These are phyloP conservation scores for Globisporangium sylvaticum DNA, from an alignment of 352 stramenopile species.

Conservation along the genomic window DNA sequence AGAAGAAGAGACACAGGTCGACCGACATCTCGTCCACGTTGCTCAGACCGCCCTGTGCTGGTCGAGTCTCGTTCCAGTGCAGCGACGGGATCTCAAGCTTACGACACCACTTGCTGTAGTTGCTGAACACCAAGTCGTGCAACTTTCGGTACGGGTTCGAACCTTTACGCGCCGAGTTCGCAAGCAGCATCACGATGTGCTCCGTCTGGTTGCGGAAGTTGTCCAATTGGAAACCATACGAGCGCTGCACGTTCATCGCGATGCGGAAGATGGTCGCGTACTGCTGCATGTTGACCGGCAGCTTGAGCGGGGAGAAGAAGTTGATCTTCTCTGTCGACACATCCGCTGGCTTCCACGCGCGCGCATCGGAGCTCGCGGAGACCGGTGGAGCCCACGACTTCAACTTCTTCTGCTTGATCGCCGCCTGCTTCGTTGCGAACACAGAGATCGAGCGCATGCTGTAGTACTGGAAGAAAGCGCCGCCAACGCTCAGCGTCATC, in stretches of 20 bases:
- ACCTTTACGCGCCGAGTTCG: conserved; percentile 86
- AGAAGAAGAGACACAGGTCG: conserved; percentile 94
- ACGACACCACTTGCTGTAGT: conserved; percentile 88
- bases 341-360: conserved; percentile 55
- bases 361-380: conserved; percentile 76
- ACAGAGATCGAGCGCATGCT: conserved; percentile 28
- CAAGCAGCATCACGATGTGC: conserved; percentile 95
- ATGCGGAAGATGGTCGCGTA: conserved; percentile 81
- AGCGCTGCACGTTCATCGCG: conserved; percentile 81
- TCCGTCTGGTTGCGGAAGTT: conserved; percentile 96
- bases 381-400: conserved; percentile 37
- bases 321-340: conserved; percentile 51
- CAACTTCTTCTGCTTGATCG: conserved; percentile 16
- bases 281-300: conserved; percentile 81
- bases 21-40: conserved; percentile 86
- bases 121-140: conserved; percentile 81
- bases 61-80: conserved; percentile 62
- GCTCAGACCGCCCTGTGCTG: conserved; percentile 76
- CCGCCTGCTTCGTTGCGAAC: conserved; percentile 24
- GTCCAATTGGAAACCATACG: conserved; percentile 80
- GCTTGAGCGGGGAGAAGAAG: conserved; percentile 69
- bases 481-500: conserved; percentile 28
- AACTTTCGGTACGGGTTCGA: conserved; percentile 81
- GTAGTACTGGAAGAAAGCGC: conserved; percentile 51
- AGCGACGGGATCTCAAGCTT: conserved; percentile 75